Evolutionary conservation across 805 yeast genomes (phyloP).

Genomic region (Monosporozyma aerobia): DNA sequence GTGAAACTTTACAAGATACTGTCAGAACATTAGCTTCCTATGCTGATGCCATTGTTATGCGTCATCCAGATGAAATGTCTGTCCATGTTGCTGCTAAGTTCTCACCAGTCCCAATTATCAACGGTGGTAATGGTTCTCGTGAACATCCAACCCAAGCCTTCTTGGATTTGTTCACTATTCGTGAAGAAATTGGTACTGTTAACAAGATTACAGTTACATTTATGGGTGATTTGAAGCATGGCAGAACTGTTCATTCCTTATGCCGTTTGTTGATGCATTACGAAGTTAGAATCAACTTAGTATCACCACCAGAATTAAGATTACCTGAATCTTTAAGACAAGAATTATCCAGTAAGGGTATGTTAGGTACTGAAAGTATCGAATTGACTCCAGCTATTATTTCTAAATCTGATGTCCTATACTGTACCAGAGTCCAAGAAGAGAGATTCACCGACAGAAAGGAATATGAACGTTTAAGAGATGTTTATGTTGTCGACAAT

Average conservation of each 20-base stretch:
- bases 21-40: conserved; percentile 90
- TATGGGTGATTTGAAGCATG: conserved; percentile 97
- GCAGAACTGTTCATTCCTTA: conserved; percentile 96
- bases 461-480: conserved; percentile 82
- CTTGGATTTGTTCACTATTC: conserved; percentile 91
- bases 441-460: conserved; percentile 77
- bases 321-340: conserved; percentile 69
- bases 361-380: conserved; percentile 66
- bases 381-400: conserved; percentile 76
- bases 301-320: conserved; percentile 79
- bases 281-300: conserved; percentile 86
- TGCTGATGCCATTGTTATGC: conserved; percentile 91
- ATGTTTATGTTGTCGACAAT: conserved; percentile 87
- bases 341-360: conserved; percentile 54
- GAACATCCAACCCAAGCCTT: conserved; percentile 99
- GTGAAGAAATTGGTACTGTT: conserved; percentile 98
- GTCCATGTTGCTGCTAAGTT: conserved; percentile 92
- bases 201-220: conserved; percentile 96
- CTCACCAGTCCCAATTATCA: conserved; percentile 93
- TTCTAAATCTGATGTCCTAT: conserved; percentile 85
- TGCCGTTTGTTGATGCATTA: conserved; percentile 84
- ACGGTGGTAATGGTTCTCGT: conserved; percentile 96
- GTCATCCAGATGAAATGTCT: conserved; percentile 90
- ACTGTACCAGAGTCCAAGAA: conserved; percentile 97
- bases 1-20: conserved; percentile 96